These are phyloP conservation scores for Knoxdaviesia proteae DNA, from an alignment of 2,329 filamentous ascomycete species.

Conservation along the genomic window DNA sequence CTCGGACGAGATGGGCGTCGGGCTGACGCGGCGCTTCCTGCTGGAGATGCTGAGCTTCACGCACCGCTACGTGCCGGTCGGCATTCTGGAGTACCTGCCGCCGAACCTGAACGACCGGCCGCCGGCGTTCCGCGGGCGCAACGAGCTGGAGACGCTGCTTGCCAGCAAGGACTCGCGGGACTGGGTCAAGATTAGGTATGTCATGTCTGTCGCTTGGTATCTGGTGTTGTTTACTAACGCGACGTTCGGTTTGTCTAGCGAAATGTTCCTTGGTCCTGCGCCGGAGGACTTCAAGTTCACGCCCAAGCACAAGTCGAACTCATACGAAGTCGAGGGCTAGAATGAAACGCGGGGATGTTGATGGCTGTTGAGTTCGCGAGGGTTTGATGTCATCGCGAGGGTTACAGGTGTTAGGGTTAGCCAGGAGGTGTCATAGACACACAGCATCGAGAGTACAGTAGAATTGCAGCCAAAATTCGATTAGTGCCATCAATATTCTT, in stretches of 20 bases:
- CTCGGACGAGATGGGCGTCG: slow-evolving; percentile 81
- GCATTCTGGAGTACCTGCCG: slow-evolving; percentile 70
- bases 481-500: no score
- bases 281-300: slow-evolving; percentile 83
- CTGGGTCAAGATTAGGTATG: slow-evolving; percentile 95
- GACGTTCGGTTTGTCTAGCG: slow-evolving; percentile 27
- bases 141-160: slow-evolving; percentile 86
- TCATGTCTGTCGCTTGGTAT: slow-evolving; percentile 6
- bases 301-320: slow-evolving; percentile 93
- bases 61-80: slow-evolving; percentile 77
- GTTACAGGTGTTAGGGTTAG: no score
- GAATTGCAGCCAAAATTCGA: no score
- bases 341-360: not conserved
- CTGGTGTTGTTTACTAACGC: no score
- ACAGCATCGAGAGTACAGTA: no score
- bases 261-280: slow-evolving; percentile 91
- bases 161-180: slow-evolving; percentile 83
- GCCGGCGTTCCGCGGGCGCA: slow-evolving; percentile 61
- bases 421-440: no score
- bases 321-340: slow-evolving; percentile 53
- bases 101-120: slow-evolving; percentile 78
- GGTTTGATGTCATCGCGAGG: no score
- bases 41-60: slow-evolving; percentile 93
- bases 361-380: no score
- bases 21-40: slow-evolving; percentile 76